A percentile compares a stretch with the other conserved stretches of the same genome.
These are phyloP conservation scores for Gracilaria domingensis DNA, from an alignment of 23 red algal species.

Conservation along the genomic window DNA sequence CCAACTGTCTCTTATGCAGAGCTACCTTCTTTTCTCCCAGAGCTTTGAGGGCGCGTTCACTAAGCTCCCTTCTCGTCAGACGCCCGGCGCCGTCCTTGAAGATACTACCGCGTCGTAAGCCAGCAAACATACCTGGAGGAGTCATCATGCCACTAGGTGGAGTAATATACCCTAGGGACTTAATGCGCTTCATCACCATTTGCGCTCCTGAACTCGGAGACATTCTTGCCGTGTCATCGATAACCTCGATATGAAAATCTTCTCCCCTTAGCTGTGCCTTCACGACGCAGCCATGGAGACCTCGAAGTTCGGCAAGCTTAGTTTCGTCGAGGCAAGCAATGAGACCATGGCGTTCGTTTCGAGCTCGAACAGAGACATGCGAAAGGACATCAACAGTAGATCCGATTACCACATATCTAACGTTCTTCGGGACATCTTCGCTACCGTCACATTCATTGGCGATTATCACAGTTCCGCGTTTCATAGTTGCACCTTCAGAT, in stretches of 20 bases:
- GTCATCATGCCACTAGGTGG: slow-evolving; percentile 75
- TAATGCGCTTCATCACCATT: slow-evolving; percentile 69
- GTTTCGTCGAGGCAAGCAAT: slow-evolving; percentile 80
- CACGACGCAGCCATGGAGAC: slow-evolving; percentile 77
- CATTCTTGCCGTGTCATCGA: slow-evolving; percentile 68
- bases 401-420: slow-evolving; percentile 80
- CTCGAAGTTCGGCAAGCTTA: slow-evolving; percentile 66
- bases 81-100: slow-evolving; percentile 5
- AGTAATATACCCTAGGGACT: slow-evolving; percentile 69
- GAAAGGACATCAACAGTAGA: slow-evolving; percentile 91
- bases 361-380: slow-evolving; percentile 87
- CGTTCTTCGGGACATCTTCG: slow-evolving; percentile 90
- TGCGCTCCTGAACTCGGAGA: slow-evolving; percentile 68
- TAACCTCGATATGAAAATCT: slow-evolving; percentile 77
- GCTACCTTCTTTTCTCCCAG: slow-evolving; percentile 64
- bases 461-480: slow-evolving; percentile 78
- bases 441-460: slow-evolving; percentile 82
- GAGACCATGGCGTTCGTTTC: slow-evolving; percentile 90
- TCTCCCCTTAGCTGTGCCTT: slow-evolving; percentile 71
- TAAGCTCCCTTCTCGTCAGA: slow-evolving; percentile 31
- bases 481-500: slow-evolving; percentile 66
- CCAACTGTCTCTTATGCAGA: slow-evolving; percentile 62
- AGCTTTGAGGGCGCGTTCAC: slow-evolving; percentile 35
- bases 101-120: not conserved
- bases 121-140: slow-evolving; percentile 51